Conservation (phyloP, 2,329 filamentous ascomycete species). For the Fulvia fulva region DNA sequence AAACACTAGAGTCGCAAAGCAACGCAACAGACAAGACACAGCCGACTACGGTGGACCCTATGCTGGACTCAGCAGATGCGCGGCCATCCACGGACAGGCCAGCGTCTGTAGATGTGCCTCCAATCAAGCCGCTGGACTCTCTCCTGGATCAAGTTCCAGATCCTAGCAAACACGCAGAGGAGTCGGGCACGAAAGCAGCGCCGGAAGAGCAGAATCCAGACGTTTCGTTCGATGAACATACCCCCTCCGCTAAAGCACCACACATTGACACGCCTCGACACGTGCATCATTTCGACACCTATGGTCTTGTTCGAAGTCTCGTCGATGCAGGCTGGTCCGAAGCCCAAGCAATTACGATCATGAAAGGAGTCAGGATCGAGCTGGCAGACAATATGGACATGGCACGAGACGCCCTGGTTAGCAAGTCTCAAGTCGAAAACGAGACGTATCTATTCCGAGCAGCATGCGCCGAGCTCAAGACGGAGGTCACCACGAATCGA, state of each 20-base stretch:
- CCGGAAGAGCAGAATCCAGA: conserved; percentile 28
- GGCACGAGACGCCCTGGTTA: conserved; percentile 75
- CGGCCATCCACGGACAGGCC: conserved; percentile 7
- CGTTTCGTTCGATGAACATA: conserved; percentile 36
- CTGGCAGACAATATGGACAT: conserved; percentile 75
- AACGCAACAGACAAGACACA: conserved; percentile 9
- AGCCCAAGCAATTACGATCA: conserved; percentile 74
- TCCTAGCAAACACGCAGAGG: conserved; percentile 20
- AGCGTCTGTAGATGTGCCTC: conserved; percentile 11
- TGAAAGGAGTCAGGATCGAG: conserved; percentile 84
- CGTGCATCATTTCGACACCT: conserved; percentile 95
- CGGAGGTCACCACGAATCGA: conserved; percentile 76
- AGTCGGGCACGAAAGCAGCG: conserved; percentile 13
- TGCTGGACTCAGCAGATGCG: conserved; percentile 21
- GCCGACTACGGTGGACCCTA: conserved; percentile 22
- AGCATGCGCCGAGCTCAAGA: conserved; percentile 85
- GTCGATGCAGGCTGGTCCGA: conserved; percentile 66
- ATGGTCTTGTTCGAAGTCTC: conserved; percentile 78
- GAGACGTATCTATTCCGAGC: conserved; percentile 89
- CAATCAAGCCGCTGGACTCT: conserved; percentile 26
- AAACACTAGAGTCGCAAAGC: conserved; percentile 9
- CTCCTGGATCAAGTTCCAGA: conserved; percentile 30
- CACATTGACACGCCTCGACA: conserved; percentile 73
- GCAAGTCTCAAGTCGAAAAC: conserved; percentile 91
- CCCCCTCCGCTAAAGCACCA: conserved; percentile 48